Base-by-base conservation (phyloP, 176 grass and related monocot genomes). In the Areca catechu region DNA sequence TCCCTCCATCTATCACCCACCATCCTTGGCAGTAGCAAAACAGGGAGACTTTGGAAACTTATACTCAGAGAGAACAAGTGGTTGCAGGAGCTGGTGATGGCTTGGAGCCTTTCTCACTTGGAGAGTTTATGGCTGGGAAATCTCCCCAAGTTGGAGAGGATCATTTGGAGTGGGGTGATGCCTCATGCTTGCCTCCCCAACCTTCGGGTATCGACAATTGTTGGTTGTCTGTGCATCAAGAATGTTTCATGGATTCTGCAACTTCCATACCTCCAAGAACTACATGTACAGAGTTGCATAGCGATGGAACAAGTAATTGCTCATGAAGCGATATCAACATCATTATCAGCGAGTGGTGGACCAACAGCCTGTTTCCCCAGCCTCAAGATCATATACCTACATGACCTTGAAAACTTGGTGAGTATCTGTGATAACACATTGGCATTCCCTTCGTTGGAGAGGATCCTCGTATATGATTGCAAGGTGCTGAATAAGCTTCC, bases 151-250 rank as follows among this genome's bases (percentile, higher is more conserved):
- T 67, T 82, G 15, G 67, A 82, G 48, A 71, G 54, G 53, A 62
- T 82, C 0, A 76, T 70, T n/a, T 82, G 74, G 59, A 66, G 73
- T 58, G 51, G 75, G 56, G 68, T 72, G 50, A 62, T 49, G 48
- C 10, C 67, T 21, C 67, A 71, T 61, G 62, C 20, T 3, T 30
- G 66, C 60, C 57, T 82, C 51, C 68, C 70, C 17, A 77, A 62
- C 51, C 57, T 82, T 47, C 68, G 79, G 14, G 48, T 62, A 19
- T 54, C 72, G 19, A 37, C 37, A 4, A 62, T 82, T 22, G 60
- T 58, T 15, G 66, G 60, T 54, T 56, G 37, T 24, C 24, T 47
- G 20, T 14, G 71, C 22, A 37, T 77, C 24, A 61, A 17, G 48
- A 59, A 77, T 14, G 15, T 82, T 19, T 61, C 73, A 24, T 82